Evolutionary conservation across 169 alveolate species (phyloP), one percentile per base, ranked within the genome.

Genomic region (Plasmodium gaboni): DNA sequence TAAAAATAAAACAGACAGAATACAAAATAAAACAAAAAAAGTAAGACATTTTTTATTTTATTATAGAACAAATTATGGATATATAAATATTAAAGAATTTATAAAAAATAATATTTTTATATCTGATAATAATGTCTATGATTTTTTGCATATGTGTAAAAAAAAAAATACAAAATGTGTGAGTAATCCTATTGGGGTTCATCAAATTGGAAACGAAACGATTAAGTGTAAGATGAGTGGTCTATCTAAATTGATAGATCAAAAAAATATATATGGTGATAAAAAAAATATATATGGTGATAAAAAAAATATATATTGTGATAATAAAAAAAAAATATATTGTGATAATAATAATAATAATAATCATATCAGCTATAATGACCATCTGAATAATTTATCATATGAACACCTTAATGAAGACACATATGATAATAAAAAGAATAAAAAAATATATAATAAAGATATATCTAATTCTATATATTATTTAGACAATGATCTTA

Each of bases 1-100:
- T 1, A 67, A 70, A 22, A 83, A 73, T 59, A 83, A 83, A 57
- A 55, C 59, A 1, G 91, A 83, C 9, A 70, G 85, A 0, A 83
- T 83, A 12, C 85, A 83, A 68, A 83, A 67, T 53, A 83, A 83
- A 57, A 83, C 91, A 32, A 83, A 53, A 50, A 83, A 83, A 48
- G n/a, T 83, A 24, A 38, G 73, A 15, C 72, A 83, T 8, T 59
- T 68, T 53, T 3, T 83, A 42, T 83, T 83, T 48, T 70, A 71
- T 63, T 83, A 83, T 57, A 57, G 86, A 4, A 63, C 53, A 6
- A 68, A 70, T 42, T 83, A 68, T 60, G 91, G 91, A 12, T 83
- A 73, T 63, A 61, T 83, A 12, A 73, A 68, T 28, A 68, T 83
- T 46, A 83, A 83, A 57, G 59, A 83, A 1, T 83, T 83, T 48